Percentiles rank a stretch among this genome's conserved stretches.
Evolutionary conservation across 495 filamentous ascomycete species (phyloP).

Genomic region (Tuber indicum): DNA sequence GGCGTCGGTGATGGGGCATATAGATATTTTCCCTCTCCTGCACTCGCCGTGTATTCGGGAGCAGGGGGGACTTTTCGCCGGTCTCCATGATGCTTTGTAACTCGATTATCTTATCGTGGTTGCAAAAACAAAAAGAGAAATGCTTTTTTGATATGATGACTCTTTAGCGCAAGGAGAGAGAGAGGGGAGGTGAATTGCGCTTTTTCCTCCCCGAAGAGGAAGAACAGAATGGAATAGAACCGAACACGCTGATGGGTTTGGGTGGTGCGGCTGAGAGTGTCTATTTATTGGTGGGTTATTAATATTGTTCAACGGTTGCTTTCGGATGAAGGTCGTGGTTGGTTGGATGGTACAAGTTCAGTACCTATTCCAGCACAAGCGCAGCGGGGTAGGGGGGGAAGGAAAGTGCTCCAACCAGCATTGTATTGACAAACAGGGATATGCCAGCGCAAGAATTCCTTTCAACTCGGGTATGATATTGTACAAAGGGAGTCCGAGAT

Average conservation of each 20-base stretch:
- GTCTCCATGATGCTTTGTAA: neutral
- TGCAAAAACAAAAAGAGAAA: neutral
- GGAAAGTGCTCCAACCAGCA: no score
- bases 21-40: neutral
- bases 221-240: neutral
- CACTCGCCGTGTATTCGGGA: neutral
- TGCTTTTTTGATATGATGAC: neutral
- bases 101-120: neutral
- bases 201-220: neutral
- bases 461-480: no score
- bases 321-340: neutral
- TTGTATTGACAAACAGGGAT: no score
- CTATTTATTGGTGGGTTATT: neutral
- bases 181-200: neutral
- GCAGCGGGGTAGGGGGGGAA: no score
- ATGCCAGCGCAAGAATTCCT: no score
- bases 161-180: neutral
- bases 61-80: neutral
- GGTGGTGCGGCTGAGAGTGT: neutral
- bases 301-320: neutral
- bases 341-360: neutral
- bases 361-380: no score
- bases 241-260: neutral
- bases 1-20: neutral
- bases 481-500: no score